Conservation (phyloP, 345 rosid species). For the Salix dunnii region DNA sequence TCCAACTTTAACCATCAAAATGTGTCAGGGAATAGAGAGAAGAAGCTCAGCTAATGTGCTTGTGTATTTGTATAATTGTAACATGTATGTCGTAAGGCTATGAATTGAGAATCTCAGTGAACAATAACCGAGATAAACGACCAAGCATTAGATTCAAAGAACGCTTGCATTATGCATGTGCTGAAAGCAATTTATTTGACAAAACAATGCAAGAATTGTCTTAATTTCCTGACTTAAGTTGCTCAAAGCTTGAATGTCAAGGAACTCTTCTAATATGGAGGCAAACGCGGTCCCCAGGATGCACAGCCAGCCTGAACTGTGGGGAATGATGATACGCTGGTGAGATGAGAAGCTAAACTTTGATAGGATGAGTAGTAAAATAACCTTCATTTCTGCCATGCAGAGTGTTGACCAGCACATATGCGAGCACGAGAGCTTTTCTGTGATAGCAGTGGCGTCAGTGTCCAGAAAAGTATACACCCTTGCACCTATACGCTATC, state of each 20-base stretch:
- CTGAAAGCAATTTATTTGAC: neutral
- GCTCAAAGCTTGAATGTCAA: neutral
- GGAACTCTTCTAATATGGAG: conserved; percentile 14
- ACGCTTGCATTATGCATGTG: neutral
- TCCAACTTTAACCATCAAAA: neutral
- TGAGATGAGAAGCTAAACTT: conserved; percentile 27
- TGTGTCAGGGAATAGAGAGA: neutral
- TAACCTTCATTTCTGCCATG: conserved; percentile 20
- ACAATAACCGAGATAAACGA: neutral
- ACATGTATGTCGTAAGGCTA: neutral
- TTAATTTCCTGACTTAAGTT: neutral
- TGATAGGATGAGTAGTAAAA: conserved; percentile 21
- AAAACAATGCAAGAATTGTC: neutral
- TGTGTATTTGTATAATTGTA: neutral
- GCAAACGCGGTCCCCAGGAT: conserved; percentile 25
- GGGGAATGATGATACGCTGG: conserved; percentile 23
- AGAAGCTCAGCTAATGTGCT: neutral
- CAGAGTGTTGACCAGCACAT: conserved; percentile 22
- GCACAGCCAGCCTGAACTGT: conserved; percentile 17
- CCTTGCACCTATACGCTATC: too few species aligned
- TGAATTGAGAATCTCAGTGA: neutral
- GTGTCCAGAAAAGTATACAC: too few species aligned
- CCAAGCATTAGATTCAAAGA: neutral
- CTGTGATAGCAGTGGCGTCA: too few species aligned
- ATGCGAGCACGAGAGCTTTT: too few species aligned